Conservation (phyloP, 139 green algal genomes). For the Desmodesmus armatus region DNA sequence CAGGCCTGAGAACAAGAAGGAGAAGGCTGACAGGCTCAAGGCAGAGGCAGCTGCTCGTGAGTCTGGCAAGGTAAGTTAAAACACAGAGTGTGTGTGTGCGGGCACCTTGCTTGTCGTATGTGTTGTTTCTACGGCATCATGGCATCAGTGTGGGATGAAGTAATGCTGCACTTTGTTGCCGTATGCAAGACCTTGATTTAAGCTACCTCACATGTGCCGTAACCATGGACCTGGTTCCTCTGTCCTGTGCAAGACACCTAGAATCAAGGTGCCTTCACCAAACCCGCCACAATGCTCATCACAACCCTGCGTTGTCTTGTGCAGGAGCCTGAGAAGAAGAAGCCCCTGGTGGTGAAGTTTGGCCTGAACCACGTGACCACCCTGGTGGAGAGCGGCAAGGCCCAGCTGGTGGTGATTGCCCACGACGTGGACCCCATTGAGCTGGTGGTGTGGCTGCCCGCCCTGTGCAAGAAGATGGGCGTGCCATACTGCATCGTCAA, state of each 20-base stretch:
- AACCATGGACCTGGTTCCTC: no score
- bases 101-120: no score
- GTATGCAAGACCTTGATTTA: no score
- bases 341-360: conserved; percentile 98
- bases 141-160: no score
- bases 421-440: conserved; percentile 99
- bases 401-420: conserved; percentile 97
- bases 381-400: conserved; percentile 95
- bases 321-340: conserved; percentile 95
- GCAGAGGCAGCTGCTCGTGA: conserved; percentile 82
- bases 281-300: no score
- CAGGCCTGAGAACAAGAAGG: conserved; percentile 95
- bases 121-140: no score
- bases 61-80: conserved; percentile 62
- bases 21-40: conserved; percentile 95
- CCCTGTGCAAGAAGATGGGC: conserved; percentile 99
- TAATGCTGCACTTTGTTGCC: no score
- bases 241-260: no score
- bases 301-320: no score
- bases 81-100: no score
- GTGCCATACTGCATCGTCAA: conserved; percentile 99
- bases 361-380: conserved; percentile 99
- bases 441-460: conserved; percentile 99
- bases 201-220: no score
- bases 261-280: no score